A percentile compares a stretch with the other conserved stretches of the same genome.
Conservation (phyloP, 2,329 filamentous ascomycete genomes). For the Penicillium sp. region DNA sequence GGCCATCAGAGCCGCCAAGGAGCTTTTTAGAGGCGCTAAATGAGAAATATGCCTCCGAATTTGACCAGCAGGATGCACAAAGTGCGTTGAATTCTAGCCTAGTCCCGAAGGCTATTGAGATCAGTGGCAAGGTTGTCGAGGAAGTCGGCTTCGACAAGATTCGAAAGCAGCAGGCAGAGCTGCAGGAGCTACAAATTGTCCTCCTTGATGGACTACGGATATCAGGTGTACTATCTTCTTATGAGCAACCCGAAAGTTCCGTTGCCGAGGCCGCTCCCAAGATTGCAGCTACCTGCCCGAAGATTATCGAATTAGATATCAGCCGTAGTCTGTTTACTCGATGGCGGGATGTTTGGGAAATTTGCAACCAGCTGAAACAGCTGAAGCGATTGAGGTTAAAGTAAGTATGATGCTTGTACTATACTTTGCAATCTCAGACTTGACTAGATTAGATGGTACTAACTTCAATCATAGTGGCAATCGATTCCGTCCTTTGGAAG, state of each 20-base stretch:
- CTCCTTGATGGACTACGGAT: conserved; percentile 78
- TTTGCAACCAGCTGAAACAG: conserved; percentile 69
- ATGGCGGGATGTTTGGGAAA: conserved; percentile 65
- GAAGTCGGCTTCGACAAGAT: conserved; percentile 97
- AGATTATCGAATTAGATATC: conserved; percentile 73
- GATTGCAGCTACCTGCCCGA: conserved; percentile 59
- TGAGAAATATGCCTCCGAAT: conserved; percentile 76
- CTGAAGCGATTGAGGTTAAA: conserved; percentile 69
- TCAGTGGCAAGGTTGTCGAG: conserved; percentile 81
- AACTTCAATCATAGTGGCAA: conserved; percentile 62
- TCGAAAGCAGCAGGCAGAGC: conserved; percentile 70
- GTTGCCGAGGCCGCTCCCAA: conserved; percentile 33
- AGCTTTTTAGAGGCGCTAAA: conserved; percentile 78
- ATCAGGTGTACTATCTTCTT: conserved; percentile 32
- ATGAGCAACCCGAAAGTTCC: conserved; percentile 13
- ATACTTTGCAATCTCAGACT: background rate
- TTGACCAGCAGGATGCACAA: conserved; percentile 33
- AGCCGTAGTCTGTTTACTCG: conserved; percentile 77
- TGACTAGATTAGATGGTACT: conserved; percentile 4
- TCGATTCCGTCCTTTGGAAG: conserved; percentile 53
- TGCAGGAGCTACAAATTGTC: conserved; percentile 76
- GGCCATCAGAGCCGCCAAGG: conserved; percentile 65
- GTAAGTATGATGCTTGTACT: conserved; percentile 49
- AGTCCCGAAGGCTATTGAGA: conserved; percentile 59
- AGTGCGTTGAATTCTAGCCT: background rate